phyloP scores from a whole-genome alignment of 2,329 filamentous ascomycete species.

The Colletotrichum paranaense region DNA sequence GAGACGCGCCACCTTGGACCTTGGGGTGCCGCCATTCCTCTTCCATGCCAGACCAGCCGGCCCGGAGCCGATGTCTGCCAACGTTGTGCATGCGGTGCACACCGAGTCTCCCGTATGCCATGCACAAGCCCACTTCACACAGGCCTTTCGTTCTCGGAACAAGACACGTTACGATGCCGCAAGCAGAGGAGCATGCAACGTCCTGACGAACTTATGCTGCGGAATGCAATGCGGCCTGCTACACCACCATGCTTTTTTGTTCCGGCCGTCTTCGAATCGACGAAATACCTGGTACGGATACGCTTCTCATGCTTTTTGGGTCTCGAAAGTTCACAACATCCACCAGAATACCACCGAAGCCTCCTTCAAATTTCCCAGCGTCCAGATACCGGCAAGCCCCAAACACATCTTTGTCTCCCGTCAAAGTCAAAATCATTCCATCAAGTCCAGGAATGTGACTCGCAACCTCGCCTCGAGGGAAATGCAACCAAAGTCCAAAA shows the following conservation, averaged over 20 bases:
- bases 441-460: slow-evolving; percentile 26
- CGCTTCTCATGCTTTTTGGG: not conserved
- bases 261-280: not conserved
- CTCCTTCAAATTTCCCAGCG: not conserved
- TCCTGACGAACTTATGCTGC: not conserved
- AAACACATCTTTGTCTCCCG: not conserved
- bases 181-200: not conserved
- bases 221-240: not conserved
- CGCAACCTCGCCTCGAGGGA: slow-evolving; percentile 6
- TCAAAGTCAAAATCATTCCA: slow-evolving; percentile 30
- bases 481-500: not conserved
- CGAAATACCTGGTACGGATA: not conserved
- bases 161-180: slow-evolving; percentile 1
- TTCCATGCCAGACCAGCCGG: slow-evolving; percentile 4
- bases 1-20: not conserved
- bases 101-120: slow-evolving; percentile 20
- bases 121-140: not conserved
- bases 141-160: slow-evolving; percentile 13
- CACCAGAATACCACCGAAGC: not conserved
- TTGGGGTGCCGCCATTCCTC: slow-evolving; percentile 5
- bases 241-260: not conserved
- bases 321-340: not conserved
- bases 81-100: slow-evolving; percentile 27
- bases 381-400: slow-evolving; percentile 4
- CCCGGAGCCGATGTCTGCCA: slow-evolving; percentile 19